Evolutionary conservation across 169 alveolate genomes (phyloP).

Genomic region (Eimeria necatrix): DNA sequence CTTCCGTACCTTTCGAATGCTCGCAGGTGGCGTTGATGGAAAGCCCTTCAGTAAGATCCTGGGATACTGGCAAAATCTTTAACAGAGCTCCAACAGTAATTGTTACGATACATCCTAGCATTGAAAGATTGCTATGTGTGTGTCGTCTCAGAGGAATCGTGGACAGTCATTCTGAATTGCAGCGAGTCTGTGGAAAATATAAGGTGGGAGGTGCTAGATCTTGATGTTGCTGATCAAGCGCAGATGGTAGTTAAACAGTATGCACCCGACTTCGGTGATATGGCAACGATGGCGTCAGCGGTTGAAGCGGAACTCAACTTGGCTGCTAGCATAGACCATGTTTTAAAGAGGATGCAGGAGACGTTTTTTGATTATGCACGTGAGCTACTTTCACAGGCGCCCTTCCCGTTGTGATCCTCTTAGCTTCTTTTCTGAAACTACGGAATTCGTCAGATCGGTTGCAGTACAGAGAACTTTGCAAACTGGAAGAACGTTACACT

Average conservation of each 20-base stretch:
- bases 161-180: slow-evolving; percentile 64
- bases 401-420: too few species aligned
- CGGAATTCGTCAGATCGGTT: too few species aligned
- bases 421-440: too few species aligned
- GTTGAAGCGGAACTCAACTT: slow-evolving; percentile 40
- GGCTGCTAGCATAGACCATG: slow-evolving; percentile 50
- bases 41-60: slow-evolving; percentile 55
- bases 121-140: background rate
- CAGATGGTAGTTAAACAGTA: slow-evolving; percentile 38
- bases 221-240: background rate
- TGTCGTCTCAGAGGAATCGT: slow-evolving; percentile 54
- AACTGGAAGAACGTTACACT: too few species aligned
- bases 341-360: slow-evolving; percentile 41
- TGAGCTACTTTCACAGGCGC: background rate
- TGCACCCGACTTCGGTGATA: slow-evolving; percentile 34
- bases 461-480: too few species aligned
- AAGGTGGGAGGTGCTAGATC: slow-evolving; percentile 67
- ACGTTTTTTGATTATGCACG: slow-evolving; percentile 53
- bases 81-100: background rate
- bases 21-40: slow-evolving; percentile 73
- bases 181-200: slow-evolving; percentile 7
- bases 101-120: background rate
- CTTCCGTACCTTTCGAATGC: background rate
- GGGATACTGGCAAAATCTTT: background rate
- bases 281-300: slow-evolving; percentile 56